Conservation (phyloP, 148 eudicot genomes). For the Rhododendron henanense region DNA sequence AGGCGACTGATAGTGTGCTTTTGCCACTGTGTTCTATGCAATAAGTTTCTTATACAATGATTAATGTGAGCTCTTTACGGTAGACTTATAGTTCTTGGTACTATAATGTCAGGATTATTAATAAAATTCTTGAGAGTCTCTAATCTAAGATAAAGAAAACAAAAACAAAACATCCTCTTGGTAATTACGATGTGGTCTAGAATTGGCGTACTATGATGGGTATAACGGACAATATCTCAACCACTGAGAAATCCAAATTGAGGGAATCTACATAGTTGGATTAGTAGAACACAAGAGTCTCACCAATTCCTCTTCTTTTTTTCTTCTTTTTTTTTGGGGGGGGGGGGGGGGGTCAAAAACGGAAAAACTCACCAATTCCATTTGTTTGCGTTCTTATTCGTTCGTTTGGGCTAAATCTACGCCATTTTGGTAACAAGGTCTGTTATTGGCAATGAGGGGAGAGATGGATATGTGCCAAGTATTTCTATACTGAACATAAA, state of each 20-base stretch:
- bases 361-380: background rate
- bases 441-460: background rate
- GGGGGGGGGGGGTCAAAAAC: too few species aligned
- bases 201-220: background rate
- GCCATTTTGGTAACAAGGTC: background rate
- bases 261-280: too few species aligned
- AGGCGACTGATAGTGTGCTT: background rate
- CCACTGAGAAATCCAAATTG: too few species aligned
- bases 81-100: too few species aligned
- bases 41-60: background rate
- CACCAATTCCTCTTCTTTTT: too few species aligned
- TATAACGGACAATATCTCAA: background rate
- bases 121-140: background rate
- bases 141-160: background rate
- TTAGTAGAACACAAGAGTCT: too few species aligned
- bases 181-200: background rate
- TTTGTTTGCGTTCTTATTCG: background rate
- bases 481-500: background rate
- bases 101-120: too few species aligned
- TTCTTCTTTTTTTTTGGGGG: too few species aligned
- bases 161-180: background rate
- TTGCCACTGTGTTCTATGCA: background rate
- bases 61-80: background rate
- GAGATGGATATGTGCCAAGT: background rate
- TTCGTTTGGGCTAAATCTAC: background rate